These are phyloP conservation scores for Pseudodiploospora longispora DNA, from an alignment of 2,329 filamentous ascomycete species.

Conservation along the genomic window DNA sequence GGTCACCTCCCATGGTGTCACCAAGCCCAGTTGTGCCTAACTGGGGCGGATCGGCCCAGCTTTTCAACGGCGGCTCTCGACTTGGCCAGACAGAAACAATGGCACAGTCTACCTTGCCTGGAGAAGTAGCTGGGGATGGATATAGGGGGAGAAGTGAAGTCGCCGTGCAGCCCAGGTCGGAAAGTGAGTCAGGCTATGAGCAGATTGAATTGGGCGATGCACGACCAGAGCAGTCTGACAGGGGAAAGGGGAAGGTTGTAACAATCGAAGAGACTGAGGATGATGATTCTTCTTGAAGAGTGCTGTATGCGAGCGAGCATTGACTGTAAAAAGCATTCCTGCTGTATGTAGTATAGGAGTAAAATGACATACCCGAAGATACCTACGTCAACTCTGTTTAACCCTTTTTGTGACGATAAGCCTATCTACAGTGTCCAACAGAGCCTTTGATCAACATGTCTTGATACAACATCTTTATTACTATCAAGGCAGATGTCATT, in stretches of 20 bases:
- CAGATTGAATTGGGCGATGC: constrained; percentile 9
- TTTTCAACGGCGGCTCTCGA: constrained; percentile 31
- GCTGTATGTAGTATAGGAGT: neutral
- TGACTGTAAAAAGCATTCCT: neutral
- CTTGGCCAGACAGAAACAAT: constrained; percentile 15
- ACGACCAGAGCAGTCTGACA: constrained; percentile 14
- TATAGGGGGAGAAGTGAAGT: constrained; percentile 1
- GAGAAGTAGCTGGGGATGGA: neutral
- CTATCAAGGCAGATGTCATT: no score
- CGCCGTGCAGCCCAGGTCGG: constrained; percentile 4
- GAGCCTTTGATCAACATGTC: no score
- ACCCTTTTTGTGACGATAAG: no score
- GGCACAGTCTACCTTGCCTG: constrained; percentile 5
- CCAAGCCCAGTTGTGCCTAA: constrained; percentile 41
- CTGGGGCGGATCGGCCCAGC: constrained; percentile 43
- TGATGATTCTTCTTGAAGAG: constrained; percentile 13
- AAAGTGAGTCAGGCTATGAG: constrained; percentile 6
- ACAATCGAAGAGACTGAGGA: constrained; percentile 39
- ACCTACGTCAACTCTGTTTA: no score
- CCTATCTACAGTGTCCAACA: no score
- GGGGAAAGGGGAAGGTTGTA: constrained; percentile 37
- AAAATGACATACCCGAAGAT: no score
- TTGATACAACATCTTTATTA: no score
- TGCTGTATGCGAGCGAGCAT: neutral
- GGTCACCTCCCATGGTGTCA: constrained; percentile 31